Percentiles rank a stretch among this genome's conserved stretches.
These are phyloP conservation scores for Houttuynia cordata DNA, from an alignment of 164 flowering plant species.

Conservation along the genomic window DNA sequence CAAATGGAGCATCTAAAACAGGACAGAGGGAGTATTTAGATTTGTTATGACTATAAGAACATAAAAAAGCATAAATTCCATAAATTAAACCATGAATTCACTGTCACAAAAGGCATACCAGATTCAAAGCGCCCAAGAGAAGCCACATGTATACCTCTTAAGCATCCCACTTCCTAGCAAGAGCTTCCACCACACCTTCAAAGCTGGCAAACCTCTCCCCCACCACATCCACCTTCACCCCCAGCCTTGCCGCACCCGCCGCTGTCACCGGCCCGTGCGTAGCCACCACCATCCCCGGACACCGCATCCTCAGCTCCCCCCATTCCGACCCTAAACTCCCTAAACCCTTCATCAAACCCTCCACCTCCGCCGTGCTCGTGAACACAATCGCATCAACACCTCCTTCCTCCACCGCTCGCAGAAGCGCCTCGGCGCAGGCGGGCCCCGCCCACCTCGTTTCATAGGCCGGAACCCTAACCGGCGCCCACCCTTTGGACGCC, in stretches of 20 bases:
- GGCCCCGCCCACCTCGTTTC: conserved; percentile 71
- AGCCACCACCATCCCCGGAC: conserved; percentile 52
- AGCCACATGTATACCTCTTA: background rate
- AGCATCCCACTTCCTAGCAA: conserved; percentile 18
- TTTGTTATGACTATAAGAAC: too few species aligned
- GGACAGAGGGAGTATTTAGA: too few species aligned
- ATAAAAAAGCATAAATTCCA: too few species aligned
- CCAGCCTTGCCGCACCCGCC: conserved; percentile 55
- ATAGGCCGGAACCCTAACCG: conserved; percentile 42
- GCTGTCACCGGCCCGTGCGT: conserved; percentile 86
- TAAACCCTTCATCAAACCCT: conserved; percentile 62
- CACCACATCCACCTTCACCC: conserved; percentile 57
- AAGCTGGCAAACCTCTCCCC: conserved; percentile 47
- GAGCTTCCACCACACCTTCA: conserved; percentile 60
- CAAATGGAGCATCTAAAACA: too few species aligned
- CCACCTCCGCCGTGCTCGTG: conserved; percentile 65
- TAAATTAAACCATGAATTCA: too few species aligned
- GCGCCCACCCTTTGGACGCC: conserved; percentile 35
- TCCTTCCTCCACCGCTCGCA: too few species aligned
- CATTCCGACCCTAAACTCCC: conserved; percentile 40
- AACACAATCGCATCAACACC: conserved; percentile 50
- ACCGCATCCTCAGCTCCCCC: conserved; percentile 34
- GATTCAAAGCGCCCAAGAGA: too few species aligned
- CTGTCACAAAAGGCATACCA: too few species aligned
- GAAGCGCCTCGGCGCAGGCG: conserved; percentile 23